Evolutionary conservation across 2,329 filamentous ascomycete species (phyloP).

Genomic region (Arthrobotrys conoides): DNA sequence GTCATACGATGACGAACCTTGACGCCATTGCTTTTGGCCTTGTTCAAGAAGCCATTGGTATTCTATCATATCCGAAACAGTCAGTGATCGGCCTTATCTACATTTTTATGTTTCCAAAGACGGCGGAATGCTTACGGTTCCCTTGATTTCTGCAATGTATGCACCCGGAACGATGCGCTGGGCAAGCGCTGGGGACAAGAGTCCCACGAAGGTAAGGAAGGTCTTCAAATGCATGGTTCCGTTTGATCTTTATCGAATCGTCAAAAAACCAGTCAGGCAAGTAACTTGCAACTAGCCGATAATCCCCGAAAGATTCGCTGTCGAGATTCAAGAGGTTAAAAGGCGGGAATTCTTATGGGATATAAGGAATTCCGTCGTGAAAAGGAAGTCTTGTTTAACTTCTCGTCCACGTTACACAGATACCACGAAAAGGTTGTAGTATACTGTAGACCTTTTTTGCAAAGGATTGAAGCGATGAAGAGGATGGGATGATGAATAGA

Average conservation of each 20-base stretch:
- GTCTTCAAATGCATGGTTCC: slow-evolving; percentile 59
- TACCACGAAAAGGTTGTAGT: slow-evolving; percentile 31
- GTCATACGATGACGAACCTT: slow-evolving; percentile 55
- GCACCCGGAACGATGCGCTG: slow-evolving; percentile 59
- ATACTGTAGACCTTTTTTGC: slow-evolving; percentile 37
- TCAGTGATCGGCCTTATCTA: slow-evolving; percentile 17
- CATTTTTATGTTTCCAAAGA: slow-evolving; percentile 19
- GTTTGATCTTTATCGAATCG: slow-evolving; percentile 22
- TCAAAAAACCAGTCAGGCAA: slow-evolving; percentile 2
- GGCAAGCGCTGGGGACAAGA: slow-evolving; percentile 57
- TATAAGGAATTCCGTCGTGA: slow-evolving; percentile 36
- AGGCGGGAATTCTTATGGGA: slow-evolving; percentile 34
- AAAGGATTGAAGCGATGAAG: slow-evolving; percentile 34
- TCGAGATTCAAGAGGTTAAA: slow-evolving; percentile 1
- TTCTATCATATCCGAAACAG: slow-evolving; percentile 38
- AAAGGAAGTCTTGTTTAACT: slow-evolving; percentile 42
- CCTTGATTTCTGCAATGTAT: slow-evolving; percentile 60
- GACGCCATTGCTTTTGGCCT: slow-evolving; percentile 42
- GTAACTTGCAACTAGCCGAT: slow-evolving; percentile 31
- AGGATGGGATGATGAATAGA: slow-evolving; percentile 47
- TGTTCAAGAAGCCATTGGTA: slow-evolving; percentile 49
- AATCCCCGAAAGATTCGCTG: slow-evolving; percentile 5
- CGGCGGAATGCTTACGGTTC: slow-evolving; percentile 43
- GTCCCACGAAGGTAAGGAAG: slow-evolving; percentile 57
- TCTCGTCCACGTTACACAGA: slow-evolving; percentile 52